A percentile compares a stretch with the other conserved stretches of the same genome.
Evolutionary conservation across 768 basidiomycete genomes (phyloP).

Genomic region (Termitomyces sp.): DNA sequence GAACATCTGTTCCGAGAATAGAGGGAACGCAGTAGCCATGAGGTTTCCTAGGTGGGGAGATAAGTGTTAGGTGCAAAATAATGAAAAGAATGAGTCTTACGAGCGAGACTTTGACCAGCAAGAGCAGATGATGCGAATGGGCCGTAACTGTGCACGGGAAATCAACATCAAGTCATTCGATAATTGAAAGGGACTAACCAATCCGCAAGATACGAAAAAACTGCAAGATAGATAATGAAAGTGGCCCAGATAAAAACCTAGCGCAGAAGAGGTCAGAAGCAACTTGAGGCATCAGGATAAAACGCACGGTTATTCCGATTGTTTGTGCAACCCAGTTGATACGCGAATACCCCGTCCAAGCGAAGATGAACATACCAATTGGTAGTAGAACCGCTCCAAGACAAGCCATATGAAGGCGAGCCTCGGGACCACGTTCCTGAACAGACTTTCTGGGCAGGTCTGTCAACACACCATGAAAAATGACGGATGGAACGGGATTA

Average conservation of each 20-base stretch:
- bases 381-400: slow-evolving; percentile 53
- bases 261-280: too few relatives aligned
- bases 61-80: too few relatives aligned
- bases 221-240: slow-evolving; percentile 55
- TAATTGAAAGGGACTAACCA: slow-evolving; percentile 40
- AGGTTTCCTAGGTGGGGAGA: slow-evolving; percentile 42
- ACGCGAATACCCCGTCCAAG: slow-evolving; percentile 54
- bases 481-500: too few relatives aligned
- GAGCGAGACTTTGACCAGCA: slow-evolving; percentile 61
- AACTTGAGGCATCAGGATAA: too few relatives aligned
- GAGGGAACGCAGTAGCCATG: slow-evolving; percentile 50
- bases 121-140: slow-evolving; percentile 67
- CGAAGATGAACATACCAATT: slow-evolving; percentile 66
- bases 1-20: slow-evolving; percentile 64
- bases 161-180: too few relatives aligned
- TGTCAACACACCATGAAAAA: too few relatives aligned
- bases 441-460: slow-evolving; percentile 26
- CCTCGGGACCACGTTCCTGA: slow-evolving; percentile 44
- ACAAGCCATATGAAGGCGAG: slow-evolving; percentile 57
- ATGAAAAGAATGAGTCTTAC: slow-evolving; percentile 14
- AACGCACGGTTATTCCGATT: slow-evolving; percentile 45
- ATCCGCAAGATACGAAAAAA: slow-evolving; percentile 63
- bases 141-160: slow-evolving; percentile 50
- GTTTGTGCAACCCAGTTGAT: slow-evolving; percentile 62
- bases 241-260: slow-evolving; percentile 48